Evolutionary conservation across 176 grass and related monocot genomes (phyloP), one percentile per base, ranked within the genome.

Genomic region (Coix lacrymajobi): DNA sequence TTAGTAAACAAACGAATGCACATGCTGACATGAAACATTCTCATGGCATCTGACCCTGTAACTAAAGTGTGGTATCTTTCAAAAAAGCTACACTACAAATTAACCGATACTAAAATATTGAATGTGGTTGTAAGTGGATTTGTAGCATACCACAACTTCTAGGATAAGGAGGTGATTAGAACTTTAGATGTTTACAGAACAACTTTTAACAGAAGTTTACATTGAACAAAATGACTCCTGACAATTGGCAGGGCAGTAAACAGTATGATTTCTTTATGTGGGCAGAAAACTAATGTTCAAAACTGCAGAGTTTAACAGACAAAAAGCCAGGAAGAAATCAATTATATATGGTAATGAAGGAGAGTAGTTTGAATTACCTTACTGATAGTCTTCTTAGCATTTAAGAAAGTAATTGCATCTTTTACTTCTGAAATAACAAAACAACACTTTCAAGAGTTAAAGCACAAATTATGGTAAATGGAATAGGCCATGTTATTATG

Each of bases 381-480:
- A 46, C 83, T 81, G 76, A 91, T 88, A 81, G 86, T 72, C 71
- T 94, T 91, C 66, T 84, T 91, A 26, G 83, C 88, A 57, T 82
- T 80, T 49, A 94, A 69, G 49, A 79, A 77, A 48, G 37, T 57
- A 45, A 91, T 83, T 20, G 28, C 62, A 83, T 93, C 88, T 90
- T 87, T 88, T 68, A 93, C 88, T 84, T 93, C 92, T 90, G 88
- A n/a, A 88, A 86, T n/a, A 32, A 73, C 19, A 63, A 22, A 25
- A 11, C 48, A 73, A 13, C 41, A 11, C 26, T 17, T 62, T 85
- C 36, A 75, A 30, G 3, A 73, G n/a, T 67, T 66, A 62, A 20
- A 72, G 0, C 51, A 49, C 8, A 75, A 41, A 19, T 11, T 49
- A 60, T 48, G 36, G 15, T 68, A 43, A 41, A 81, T 33, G 62